These are phyloP conservation scores for Xerocomus spinulosus DNA, from an alignment of 768 basidiomycete species.

Conservation along the genomic window DNA sequence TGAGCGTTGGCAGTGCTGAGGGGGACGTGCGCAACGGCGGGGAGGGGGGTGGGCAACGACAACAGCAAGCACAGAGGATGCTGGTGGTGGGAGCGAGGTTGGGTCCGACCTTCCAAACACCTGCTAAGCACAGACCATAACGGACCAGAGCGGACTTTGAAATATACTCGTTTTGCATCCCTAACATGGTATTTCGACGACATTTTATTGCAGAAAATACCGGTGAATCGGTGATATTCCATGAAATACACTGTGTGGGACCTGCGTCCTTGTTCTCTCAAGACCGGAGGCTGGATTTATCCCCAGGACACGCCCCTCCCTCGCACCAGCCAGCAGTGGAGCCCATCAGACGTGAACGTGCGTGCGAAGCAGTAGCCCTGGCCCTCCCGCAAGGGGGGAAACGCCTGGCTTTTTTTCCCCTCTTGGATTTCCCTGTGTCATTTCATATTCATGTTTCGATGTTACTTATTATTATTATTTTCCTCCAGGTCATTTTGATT, in stretches of 20 bases:
- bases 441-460: slow-evolving; percentile 1
- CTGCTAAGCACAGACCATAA: slow-evolving; percentile 37
- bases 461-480: neutral
- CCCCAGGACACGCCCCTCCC: slow-evolving; percentile 13
- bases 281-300: neutral
- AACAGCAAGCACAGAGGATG: slow-evolving; percentile 34
- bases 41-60: slow-evolving; percentile 34
- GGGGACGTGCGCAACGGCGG: slow-evolving; percentile 45
- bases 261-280: neutral
- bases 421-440: slow-evolving; percentile 8
- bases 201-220: slow-evolving; percentile 9
- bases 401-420: too few relatives aligned
- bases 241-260: too few relatives aligned
- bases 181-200: slow-evolving; percentile 6
- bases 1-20: slow-evolving; percentile 24
- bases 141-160: slow-evolving; percentile 33
- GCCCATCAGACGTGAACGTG: slow-evolving; percentile 22
- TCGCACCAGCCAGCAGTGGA: slow-evolving; percentile 14
- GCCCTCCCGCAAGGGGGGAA: too few relatives aligned
- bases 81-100: slow-evolving; percentile 59
- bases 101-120: slow-evolving; percentile 41
- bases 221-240: neutral
- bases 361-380: slow-evolving; percentile 29
- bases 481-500: neutral
- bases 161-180: slow-evolving; percentile 19